Percentiles rank a stretch among this genome's conserved stretches.
These are phyloP conservation scores for Moricandia arvensis DNA, from an alignment of 345 rosid species.

Conservation along the genomic window DNA sequence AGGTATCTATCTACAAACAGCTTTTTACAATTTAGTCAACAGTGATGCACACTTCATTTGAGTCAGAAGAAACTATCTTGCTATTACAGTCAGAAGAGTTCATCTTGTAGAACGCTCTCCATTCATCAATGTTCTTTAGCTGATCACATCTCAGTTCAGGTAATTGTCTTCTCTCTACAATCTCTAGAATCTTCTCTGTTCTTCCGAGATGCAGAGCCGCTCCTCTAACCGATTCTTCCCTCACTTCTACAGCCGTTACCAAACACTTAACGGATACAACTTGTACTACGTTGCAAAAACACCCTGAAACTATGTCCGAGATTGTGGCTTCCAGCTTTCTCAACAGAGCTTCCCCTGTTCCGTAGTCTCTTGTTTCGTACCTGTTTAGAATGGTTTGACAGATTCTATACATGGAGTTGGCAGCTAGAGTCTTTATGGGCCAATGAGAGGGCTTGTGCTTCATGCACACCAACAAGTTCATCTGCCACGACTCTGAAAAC, in stretches of 20 bases:
- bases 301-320: slow-evolving; percentile 72
- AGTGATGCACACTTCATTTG: slow-evolving; percentile 4
- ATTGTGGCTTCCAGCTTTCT: slow-evolving; percentile 44
- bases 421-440: slow-evolving; percentile 67
- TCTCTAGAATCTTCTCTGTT: slow-evolving; percentile 52
- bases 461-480: slow-evolving; percentile 31
- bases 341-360: slow-evolving; percentile 40
- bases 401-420: slow-evolving; percentile 78
- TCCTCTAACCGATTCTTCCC: slow-evolving; percentile 53
- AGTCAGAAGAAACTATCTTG: background rate
- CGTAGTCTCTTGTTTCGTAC: slow-evolving; percentile 31
- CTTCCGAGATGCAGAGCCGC: slow-evolving; percentile 64
- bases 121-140: slow-evolving; percentile 56
- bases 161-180: slow-evolving; percentile 43
- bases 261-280: slow-evolving; percentile 57
- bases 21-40: slow-evolving; percentile 11
- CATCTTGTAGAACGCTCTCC: slow-evolving; percentile 48
- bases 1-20: background rate
- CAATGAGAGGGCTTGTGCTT: slow-evolving; percentile 59
- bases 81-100: slow-evolving; percentile 9
- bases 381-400: slow-evolving; percentile 54
- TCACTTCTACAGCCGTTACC: slow-evolving; percentile 51
- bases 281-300: slow-evolving; percentile 61
- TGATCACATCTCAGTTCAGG: slow-evolving; percentile 45
- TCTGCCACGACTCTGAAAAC: slow-evolving; percentile 45